These are phyloP conservation scores for Cadophora gregata DNA, from an alignment of 2,329 filamentous ascomycete genomes.

Conservation along the genomic window DNA sequence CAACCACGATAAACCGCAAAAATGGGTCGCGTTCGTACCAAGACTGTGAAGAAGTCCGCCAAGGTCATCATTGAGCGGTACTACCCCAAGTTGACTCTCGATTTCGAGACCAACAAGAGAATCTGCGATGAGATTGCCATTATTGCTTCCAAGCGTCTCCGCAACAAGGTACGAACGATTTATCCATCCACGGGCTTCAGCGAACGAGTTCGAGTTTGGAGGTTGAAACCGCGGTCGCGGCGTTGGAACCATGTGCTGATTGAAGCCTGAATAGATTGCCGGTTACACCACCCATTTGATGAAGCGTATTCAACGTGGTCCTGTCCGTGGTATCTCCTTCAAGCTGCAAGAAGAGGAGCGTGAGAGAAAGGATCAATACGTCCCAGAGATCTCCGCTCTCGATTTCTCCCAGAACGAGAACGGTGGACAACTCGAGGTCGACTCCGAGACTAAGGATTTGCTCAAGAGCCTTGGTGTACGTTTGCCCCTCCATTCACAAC, in stretches of 20 bases:
- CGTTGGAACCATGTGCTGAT: conserved; percentile 1
- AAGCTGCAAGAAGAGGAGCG: conserved; percentile 99
- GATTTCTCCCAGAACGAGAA: conserved; percentile 97
- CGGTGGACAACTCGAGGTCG: conserved; percentile 86
- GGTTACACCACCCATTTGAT: conserved; percentile 99
- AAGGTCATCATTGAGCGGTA: conserved; percentile 99
- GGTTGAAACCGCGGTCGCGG: not conserved
- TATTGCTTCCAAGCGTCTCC: conserved; percentile 97
- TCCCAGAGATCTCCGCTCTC: conserved; percentile 97
- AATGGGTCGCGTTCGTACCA: conserved; percentile 53
- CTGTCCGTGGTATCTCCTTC: conserved; percentile 99
- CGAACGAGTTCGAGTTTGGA: not conserved
- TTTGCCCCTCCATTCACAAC: conserved; percentile 45
- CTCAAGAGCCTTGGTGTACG: conserved; percentile 98
- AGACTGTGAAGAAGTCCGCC: conserved; percentile 63
- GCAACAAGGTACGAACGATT: conserved; percentile 81
- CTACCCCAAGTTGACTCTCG: conserved; percentile 96
- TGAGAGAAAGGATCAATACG: conserved; percentile 99
- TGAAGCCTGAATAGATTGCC: conserved; percentile 69
- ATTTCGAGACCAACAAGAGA: conserved; percentile 99
- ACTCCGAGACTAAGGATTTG: conserved; percentile 97
- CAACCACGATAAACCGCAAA: conserved; percentile 41
- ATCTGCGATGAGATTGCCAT: conserved; percentile 99
- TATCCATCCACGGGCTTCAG: not conserved
- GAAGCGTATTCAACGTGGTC: conserved; percentile 99